Percentiles rank a stretch among this genome's conserved stretches.
These are phyloP conservation scores for Pseudogymnoascus sp. DNA, from an alignment of 2,329 filamentous ascomycete genomes.

Conservation along the genomic window DNA sequence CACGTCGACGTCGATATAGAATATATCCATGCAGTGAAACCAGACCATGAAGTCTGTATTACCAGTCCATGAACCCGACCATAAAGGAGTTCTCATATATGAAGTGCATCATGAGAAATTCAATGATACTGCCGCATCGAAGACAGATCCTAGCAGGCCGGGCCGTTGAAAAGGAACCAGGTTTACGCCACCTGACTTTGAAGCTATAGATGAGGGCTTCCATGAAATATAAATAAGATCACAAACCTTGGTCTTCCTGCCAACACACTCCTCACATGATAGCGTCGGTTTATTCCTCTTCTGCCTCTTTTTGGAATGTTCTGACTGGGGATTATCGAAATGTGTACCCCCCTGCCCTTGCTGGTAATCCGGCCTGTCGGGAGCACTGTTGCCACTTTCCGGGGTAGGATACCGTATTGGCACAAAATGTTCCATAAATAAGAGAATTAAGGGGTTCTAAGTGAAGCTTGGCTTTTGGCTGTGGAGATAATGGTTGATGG, in stretches of 20 bases:
- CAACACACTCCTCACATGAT: slow-evolving; percentile 71
- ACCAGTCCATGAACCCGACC: background rate
- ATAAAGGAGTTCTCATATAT: background rate
- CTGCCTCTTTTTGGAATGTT: slow-evolving; percentile 52
- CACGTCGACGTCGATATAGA: background rate
- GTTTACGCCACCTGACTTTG: background rate
- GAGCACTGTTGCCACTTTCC: background rate
- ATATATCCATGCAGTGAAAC: background rate
- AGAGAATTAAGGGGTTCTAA: background rate
- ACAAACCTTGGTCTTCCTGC: slow-evolving; percentile 70
- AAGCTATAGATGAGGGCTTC: background rate
- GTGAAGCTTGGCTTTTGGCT: background rate
- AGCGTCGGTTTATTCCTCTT: slow-evolving; percentile 78
- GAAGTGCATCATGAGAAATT: background rate
- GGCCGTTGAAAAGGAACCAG: background rate
- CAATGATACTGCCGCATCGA: background rate
- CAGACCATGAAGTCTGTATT: background rate
- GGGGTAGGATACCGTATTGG: background rate
- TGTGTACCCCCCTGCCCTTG: background rate
- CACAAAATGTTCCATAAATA: slow-evolving; percentile 5
- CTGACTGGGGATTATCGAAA: background rate
- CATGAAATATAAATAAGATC: background rate
- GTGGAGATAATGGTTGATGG: slow-evolving; percentile 21
- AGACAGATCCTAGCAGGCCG: background rate
- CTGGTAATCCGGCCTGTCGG: background rate